These are phyloP conservation scores for Verticillium tricorpus DNA, from an alignment of 2,329 filamentous ascomycete species.

Conservation along the genomic window DNA sequence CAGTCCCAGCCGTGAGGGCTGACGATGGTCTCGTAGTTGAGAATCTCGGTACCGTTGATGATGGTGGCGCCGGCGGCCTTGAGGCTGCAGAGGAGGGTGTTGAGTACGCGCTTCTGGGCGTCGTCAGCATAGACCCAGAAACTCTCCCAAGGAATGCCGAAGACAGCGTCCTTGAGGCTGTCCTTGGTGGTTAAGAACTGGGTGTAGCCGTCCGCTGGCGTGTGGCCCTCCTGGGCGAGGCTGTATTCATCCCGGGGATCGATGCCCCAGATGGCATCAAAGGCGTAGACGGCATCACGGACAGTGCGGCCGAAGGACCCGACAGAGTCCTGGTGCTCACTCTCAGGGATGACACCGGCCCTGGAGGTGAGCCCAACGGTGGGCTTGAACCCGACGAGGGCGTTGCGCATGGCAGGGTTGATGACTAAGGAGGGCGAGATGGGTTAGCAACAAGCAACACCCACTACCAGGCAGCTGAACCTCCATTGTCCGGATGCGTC, in stretches of 20 bases:
- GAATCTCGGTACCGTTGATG: constrained; percentile 66
- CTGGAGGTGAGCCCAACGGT: constrained; percentile 69
- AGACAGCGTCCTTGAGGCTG: constrained; percentile 55
- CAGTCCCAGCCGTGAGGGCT: constrained; percentile 69
- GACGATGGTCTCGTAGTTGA: constrained; percentile 56
- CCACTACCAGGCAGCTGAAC: neutral
- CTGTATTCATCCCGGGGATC: constrained; percentile 66
- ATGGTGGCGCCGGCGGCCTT: constrained; percentile 59
- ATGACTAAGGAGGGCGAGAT: constrained; percentile 43
- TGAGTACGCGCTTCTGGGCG: constrained; percentile 50
- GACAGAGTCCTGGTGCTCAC: constrained; percentile 63
- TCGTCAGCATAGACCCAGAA: constrained; percentile 62
- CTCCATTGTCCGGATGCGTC: neutral
- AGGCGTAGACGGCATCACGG: constrained; percentile 60
- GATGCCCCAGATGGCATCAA: constrained; percentile 64
- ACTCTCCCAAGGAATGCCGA: constrained; percentile 67
- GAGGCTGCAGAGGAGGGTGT: constrained; percentile 48
- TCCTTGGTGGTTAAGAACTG: constrained; percentile 49
- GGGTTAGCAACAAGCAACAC: neutral
- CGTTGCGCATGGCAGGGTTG: constrained; percentile 65
- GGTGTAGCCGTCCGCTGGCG: constrained; percentile 51
- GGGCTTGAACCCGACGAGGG: constrained; percentile 69
- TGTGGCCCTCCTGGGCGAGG: constrained; percentile 46
- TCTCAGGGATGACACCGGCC: constrained; percentile 57
- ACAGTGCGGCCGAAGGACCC: constrained; percentile 65